Conservation (phyloP, 192 early-diverging fungal genomes). For the Coemansia interrupta region DNA sequence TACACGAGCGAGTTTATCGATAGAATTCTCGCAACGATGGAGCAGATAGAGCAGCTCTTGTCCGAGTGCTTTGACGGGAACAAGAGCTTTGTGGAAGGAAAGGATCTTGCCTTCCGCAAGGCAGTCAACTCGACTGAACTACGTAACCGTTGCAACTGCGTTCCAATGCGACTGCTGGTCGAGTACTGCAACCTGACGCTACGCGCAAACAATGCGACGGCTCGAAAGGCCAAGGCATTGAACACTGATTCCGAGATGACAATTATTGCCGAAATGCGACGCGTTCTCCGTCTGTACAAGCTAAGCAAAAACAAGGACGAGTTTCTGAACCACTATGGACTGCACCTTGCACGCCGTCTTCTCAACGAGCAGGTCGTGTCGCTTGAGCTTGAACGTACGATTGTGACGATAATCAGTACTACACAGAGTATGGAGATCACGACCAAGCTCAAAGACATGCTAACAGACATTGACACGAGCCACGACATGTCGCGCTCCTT, state of each 20-base stretch:
- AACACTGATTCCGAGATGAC: background rate
- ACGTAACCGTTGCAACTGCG: background rate
- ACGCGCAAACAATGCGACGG: background rate
- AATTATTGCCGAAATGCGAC: background rate
- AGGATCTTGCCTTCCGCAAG: background rate
- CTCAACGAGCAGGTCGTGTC: constrained; percentile 76
- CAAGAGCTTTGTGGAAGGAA: background rate
- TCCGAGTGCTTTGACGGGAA: constrained; percentile 5
- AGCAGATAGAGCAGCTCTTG: background rate
- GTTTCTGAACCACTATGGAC: constrained; percentile 94
- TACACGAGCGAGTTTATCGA: constrained; percentile 9
- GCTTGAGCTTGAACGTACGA: constrained; percentile 79
- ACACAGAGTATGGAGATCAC: constrained; percentile 87
- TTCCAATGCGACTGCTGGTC: constrained; percentile 2
- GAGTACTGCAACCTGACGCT: background rate
- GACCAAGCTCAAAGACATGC: constrained; percentile 83
- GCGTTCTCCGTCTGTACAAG: background rate
- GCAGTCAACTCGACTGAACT: constrained; percentile 4
- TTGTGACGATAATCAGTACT: constrained; percentile 77
- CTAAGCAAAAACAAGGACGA: background rate
- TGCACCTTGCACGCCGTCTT: constrained; percentile 83
- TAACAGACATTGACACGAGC: constrained; percentile 66
- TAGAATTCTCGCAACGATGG: background rate
- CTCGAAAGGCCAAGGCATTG: background rate
- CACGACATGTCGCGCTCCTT: constrained; percentile 7